Evolutionary conservation across 345 rosid genomes (phyloP).

Genomic region (Euphorbia lathyris): DNA sequence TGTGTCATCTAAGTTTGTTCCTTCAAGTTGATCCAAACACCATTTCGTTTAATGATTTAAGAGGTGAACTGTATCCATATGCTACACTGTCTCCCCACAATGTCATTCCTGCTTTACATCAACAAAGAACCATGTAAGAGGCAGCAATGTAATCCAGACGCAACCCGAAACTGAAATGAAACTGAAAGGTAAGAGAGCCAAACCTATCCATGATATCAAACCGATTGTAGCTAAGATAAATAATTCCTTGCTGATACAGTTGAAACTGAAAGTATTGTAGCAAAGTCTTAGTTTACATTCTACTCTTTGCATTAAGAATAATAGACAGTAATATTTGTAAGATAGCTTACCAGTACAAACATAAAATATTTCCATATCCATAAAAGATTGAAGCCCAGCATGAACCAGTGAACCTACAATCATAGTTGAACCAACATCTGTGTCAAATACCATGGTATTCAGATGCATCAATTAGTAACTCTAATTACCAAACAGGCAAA

Average conservation of each 20-base stretch:
- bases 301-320: neutral
- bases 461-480: neutral
- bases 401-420: constrained; percentile 77
- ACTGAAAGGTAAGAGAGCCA: neutral
- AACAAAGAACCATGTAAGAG: too few species aligned
- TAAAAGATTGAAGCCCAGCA: constrained; percentile 81
- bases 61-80: constrained; percentile 58
- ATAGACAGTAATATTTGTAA: neutral
- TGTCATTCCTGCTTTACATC: constrained; percentile 50
- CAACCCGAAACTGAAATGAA: too few species aligned
- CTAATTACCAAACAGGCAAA: neutral
- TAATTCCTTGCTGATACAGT: constrained; percentile 58
- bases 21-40: constrained; percentile 41
- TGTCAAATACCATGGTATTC: neutral
- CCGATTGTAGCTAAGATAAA: constrained; percentile 68
- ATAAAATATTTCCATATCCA: constrained; percentile 78
- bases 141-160: too few species aligned
- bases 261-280: constrained; percentile 46
- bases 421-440: constrained; percentile 10
- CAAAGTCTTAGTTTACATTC: neutral
- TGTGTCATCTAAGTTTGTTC: constrained; percentile 11
- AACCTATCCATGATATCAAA: constrained; percentile 80
- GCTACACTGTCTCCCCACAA: constrained; percentile 71
- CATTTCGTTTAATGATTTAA: constrained; percentile 62
- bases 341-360: constrained; percentile 63